Percentiles rank a stretch among this genome's conserved stretches.
Evolutionary conservation across 495 filamentous ascomycete species (phyloP).

Genomic region (Echria macrotheca): DNA sequence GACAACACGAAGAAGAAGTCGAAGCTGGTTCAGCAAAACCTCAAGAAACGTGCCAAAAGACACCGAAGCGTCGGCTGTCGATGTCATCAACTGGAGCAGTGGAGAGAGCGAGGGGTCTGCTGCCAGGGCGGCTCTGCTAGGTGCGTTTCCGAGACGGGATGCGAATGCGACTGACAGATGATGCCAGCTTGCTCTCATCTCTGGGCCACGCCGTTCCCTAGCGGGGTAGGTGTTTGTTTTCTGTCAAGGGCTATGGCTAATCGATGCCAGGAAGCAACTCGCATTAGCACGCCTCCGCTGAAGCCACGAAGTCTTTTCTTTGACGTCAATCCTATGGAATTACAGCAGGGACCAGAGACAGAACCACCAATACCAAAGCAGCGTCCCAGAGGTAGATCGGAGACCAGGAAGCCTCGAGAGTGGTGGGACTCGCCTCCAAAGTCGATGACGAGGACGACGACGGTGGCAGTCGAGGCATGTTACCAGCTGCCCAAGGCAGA

Average conservation of each 20-base stretch:
- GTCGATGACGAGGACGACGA: constrained; percentile 1
- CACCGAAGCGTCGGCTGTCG: too few relatives aligned
- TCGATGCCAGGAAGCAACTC: constrained; percentile 38
- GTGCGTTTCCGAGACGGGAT: neutral
- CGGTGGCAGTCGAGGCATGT: neutral
- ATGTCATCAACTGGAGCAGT: too few relatives aligned
- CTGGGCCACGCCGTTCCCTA: constrained; percentile 19
- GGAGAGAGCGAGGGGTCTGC: too few relatives aligned
- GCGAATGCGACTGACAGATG: neutral
- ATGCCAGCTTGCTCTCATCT: constrained; percentile 1
- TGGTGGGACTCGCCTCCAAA: constrained; percentile 16
- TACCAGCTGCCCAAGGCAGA: constrained; percentile 9
- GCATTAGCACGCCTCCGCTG: constrained; percentile 44
- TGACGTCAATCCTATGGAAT: constrained; percentile 37
- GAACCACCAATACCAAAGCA: too few relatives aligned
- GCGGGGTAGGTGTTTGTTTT: constrained; percentile 14
- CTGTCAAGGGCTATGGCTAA: neutral
- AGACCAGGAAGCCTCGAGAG: too few relatives aligned
- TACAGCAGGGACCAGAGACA: constrained; percentile 11
- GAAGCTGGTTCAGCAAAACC: constrained; percentile 1
- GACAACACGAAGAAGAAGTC: neutral
- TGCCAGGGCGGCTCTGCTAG: neutral
- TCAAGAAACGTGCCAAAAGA: too few relatives aligned
- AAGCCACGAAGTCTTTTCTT: constrained; percentile 45
- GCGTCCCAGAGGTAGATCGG: too few relatives aligned